Conservation (phyloP, 2,329 filamentous ascomycete species). For the Metarhizium brunneum region DNA sequence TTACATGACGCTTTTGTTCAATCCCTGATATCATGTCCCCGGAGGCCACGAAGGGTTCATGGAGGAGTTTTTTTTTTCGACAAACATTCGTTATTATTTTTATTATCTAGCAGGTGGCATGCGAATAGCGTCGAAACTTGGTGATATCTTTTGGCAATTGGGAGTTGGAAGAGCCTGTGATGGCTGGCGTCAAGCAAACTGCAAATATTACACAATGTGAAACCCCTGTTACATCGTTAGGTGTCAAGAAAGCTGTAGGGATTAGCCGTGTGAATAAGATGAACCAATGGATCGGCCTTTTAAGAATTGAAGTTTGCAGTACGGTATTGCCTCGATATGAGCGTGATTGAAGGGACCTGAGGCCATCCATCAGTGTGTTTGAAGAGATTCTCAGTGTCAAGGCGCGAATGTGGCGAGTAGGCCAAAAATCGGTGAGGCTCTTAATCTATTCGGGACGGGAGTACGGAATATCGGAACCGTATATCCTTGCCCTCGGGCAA, state of each 20-base stretch:
- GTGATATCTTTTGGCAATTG: constrained; percentile 6
- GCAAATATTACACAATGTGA: neutral
- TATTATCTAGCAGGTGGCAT: neutral
- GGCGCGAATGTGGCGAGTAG: too few species aligned
- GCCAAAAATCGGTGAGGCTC: too few species aligned
- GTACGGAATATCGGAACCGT: too few species aligned
- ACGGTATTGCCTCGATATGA: neutral
- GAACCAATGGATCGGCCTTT: neutral
- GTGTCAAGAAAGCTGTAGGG: neutral
- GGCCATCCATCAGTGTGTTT: neutral
- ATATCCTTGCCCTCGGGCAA: too few species aligned
- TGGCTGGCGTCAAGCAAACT: constrained; percentile 5
- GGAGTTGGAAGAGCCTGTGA: constrained; percentile 2
- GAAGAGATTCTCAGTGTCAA: neutral
- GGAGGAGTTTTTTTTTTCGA: constrained; percentile 6
- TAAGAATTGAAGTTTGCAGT: neutral
- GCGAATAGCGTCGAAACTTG: constrained; percentile 1
- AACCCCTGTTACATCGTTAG: neutral
- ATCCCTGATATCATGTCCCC: neutral
- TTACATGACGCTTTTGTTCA: neutral
- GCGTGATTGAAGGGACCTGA: neutral
- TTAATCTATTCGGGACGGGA: too few species aligned
- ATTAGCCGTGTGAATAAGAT: neutral
- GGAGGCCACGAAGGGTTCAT: neutral
- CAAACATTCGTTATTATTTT: constrained; percentile 4